Conservation (phyloP, 768 basidiomycete genomes). For the Termitomyces sp. region DNA sequence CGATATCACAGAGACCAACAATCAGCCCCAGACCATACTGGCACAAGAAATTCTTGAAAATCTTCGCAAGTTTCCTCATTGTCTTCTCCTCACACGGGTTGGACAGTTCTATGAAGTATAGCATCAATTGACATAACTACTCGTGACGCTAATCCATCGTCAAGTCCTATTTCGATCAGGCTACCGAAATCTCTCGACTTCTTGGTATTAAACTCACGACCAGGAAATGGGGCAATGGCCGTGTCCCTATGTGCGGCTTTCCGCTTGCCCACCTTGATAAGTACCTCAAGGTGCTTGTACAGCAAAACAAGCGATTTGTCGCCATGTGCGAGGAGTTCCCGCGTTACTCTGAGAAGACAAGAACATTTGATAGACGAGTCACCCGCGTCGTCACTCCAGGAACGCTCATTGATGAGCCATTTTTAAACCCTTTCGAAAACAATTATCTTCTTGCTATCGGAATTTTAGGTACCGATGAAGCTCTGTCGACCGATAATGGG, state of each 20-base stretch:
- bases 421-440: constrained; percentile 82
- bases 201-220: constrained; percentile 83
- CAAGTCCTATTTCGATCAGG: constrained; percentile 97
- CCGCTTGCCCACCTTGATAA: constrained; percentile 83
- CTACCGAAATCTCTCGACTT: constrained; percentile 68
- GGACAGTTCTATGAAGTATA: constrained; percentile 94
- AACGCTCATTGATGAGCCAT: constrained; percentile 89
- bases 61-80: constrained; percentile 76
- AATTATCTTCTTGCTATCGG: constrained; percentile 82
- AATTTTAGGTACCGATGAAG: constrained; percentile 12
- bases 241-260: constrained; percentile 88
- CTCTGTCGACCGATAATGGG: constrained; percentile 8
- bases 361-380: constrained; percentile 77
- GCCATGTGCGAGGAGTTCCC: constrained; percentile 94
- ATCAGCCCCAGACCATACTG: constrained; percentile 42
- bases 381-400: constrained; percentile 89
- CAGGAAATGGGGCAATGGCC: constrained; percentile 66
- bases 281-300: constrained; percentile 82
- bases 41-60: constrained; percentile 72
- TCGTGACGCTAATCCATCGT: constrained; percentile 2
- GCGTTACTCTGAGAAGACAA: constrained; percentile 43
- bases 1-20: constrained; percentile 2
- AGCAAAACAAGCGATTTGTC: constrained; percentile 79
- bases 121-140: background rate
- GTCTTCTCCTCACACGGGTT: constrained; percentile 86